Percentiles rank a stretch among this genome's conserved stretches.
Conservation (phyloP, 2,329 filamentous ascomycete species). For the Colletotrichum tamarilloi region DNA sequence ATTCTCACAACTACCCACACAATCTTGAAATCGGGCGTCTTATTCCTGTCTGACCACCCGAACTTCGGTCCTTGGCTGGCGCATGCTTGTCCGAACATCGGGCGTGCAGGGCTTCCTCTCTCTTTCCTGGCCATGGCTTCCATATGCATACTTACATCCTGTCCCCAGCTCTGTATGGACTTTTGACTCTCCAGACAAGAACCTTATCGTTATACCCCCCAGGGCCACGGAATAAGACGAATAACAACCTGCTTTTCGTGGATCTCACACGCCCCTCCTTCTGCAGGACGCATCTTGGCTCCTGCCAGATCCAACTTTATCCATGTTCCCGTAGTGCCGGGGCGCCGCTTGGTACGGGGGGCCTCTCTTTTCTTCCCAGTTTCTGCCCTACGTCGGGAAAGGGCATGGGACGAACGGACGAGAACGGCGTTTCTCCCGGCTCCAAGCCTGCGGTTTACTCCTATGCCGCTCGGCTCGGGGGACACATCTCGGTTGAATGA, state of each 20-base stretch:
- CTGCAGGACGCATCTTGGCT: constrained; percentile 10
- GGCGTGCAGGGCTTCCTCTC: neutral
- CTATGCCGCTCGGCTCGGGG: constrained; percentile 25
- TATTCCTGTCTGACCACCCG: constrained; percentile 3
- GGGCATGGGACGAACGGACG: constrained; percentile 16
- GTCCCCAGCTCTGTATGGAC: neutral
- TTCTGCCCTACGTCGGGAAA: neutral
- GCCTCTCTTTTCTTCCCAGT: neutral
- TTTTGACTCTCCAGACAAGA: neutral
- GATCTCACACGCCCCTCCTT: constrained; percentile 20
- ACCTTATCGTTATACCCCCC: neutral
- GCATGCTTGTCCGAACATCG: constrained; percentile 17
- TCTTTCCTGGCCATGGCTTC: neutral
- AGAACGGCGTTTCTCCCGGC: neutral
- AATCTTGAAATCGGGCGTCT: constrained; percentile 26
- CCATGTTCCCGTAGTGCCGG: constrained; percentile 21
- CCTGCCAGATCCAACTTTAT: constrained; percentile 33
- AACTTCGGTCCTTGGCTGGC: constrained; percentile 28
- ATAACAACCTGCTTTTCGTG: neutral
- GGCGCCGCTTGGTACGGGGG: neutral
- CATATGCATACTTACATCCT: neutral
- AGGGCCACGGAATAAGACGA: neutral
- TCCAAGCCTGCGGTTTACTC: neutral
- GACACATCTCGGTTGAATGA: constrained; percentile 5
- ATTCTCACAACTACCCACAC: neutral